Evolutionary conservation across 257 asterid genomes (phyloP), one percentile per base, ranked within the genome.

Genomic region (Ilex asprella): DNA sequence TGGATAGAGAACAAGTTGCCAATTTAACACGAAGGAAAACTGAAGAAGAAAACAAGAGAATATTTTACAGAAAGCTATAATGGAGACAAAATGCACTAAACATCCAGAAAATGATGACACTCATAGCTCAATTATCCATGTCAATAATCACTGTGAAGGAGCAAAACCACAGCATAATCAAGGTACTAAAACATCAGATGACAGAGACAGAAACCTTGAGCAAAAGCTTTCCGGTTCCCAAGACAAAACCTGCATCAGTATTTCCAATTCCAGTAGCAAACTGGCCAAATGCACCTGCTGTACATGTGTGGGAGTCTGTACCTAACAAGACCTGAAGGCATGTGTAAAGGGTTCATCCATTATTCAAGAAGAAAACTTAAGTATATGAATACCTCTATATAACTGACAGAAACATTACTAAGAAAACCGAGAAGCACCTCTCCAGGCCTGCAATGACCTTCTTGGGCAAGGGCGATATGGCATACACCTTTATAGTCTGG

Each of bases 401-500:
- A 7, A 54, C 9, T 39, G 2, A 31, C 31, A 51, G 63, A 47
- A 6, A 52, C 14, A 49, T 11, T 49, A 4, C 10, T 4, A 7
- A 4, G 16, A 4, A 49, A 49, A 15, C 14, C 5, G 14, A 49
- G 14, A 6, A 15, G 30, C 69, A 93, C 97, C 96, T 93, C 97
- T 73, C 97, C 96, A 32, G 97, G 97, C 69, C 96, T 75, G 84
- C 96, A 89, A 76, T 93, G 96, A 69, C 99, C 99, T 82, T 93
- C 99, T 79, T 93, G 97, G 31, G 99, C 96, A 70, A 93, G 95
- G 63, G 97, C 97, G 35, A 93, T 69, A 69, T 93, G 99, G 82
- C 97, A 93, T 35, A 93, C 99, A 62, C 99, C 99, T 93, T 89
- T 93, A 68, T 89, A 86, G 69, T 93, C 96, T 16, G 95, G 97